Percentiles rank a stretch among this genome's conserved stretches.
phyloP scores from a whole-genome alignment of 345 rosid species.

The Aurinia saxatilis region DNA sequence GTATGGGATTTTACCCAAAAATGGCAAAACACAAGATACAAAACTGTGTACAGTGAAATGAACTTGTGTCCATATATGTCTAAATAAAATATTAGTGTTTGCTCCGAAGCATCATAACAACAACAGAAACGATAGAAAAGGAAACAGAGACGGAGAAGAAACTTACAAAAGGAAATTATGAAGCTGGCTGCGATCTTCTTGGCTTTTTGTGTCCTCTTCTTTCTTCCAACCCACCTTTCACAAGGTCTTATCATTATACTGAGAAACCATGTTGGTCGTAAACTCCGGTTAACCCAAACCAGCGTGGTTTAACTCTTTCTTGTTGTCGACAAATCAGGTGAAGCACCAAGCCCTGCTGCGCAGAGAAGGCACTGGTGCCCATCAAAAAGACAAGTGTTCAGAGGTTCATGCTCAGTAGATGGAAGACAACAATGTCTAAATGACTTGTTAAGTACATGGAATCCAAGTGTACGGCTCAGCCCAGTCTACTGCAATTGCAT shows the following conservation, averaged over 20 bases:
- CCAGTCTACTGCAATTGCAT: constrained; percentile 14
- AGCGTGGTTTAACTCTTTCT: neutral
- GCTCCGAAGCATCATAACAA: neutral
- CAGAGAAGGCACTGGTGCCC: constrained; percentile 23
- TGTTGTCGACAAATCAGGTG: constrained; percentile 17
- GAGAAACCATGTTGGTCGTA: neutral
- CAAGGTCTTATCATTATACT: constrained; percentile 12
- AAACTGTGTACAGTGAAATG: neutral
- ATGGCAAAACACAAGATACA: neutral
- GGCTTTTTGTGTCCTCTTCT: constrained; percentile 16
- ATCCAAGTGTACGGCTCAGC: constrained; percentile 23
- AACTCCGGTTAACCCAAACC: neutral
- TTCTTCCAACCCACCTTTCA: constrained; percentile 11
- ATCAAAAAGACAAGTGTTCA: constrained; percentile 13
- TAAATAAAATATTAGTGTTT: neutral
- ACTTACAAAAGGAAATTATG: constrained; percentile 3
- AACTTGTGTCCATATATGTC: too few species aligned
- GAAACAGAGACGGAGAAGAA: neutral
- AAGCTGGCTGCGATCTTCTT: constrained; percentile 18
- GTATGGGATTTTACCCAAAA: neutral
- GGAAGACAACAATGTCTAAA: constrained; percentile 26
- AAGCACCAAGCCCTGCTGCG: neutral
- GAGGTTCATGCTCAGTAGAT: constrained; percentile 11
- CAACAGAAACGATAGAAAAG: too few species aligned
- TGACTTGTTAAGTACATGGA: constrained; percentile 21